These are phyloP conservation scores for Phytopythium ostracodes DNA, from an alignment of 352 stramenopile genomes.

Conservation along the genomic window DNA sequence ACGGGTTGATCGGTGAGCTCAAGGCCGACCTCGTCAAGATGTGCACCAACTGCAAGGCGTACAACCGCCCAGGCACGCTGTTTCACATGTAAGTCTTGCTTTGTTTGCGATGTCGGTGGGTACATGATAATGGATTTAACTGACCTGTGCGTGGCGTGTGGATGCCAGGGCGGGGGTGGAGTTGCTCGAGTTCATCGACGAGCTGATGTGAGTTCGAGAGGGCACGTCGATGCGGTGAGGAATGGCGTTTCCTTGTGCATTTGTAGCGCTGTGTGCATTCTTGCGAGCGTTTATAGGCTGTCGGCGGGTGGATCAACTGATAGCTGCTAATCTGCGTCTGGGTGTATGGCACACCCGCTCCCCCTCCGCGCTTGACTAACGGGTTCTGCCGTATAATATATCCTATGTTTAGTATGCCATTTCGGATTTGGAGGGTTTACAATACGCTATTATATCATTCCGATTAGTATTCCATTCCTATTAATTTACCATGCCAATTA, in stretches of 20 bases:
- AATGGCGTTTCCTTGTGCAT: not conserved
- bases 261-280: not conserved
- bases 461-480: too few relatives aligned
- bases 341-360: too few relatives aligned
- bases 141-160: not conserved
- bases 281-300: not conserved
- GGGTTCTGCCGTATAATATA: too few relatives aligned
- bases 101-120: not conserved
- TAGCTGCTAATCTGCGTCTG: too few relatives aligned
- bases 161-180: constrained; percentile 58
- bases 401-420: too few relatives aligned
- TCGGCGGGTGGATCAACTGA: too few relatives aligned
- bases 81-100: constrained; percentile 89
- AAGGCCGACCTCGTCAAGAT: constrained; percentile 95
- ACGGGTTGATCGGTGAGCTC: constrained; percentile 89
- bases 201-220: constrained; percentile 7
- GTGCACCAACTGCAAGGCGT: constrained; percentile 96
- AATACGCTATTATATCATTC: too few relatives aligned
- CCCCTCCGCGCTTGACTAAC: too few relatives aligned
- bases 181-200: constrained; percentile 65
- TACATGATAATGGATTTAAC: not conserved
- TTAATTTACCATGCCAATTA: too few relatives aligned
- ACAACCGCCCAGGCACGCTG: constrained; percentile 95
- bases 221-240: not conserved
- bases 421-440: too few relatives aligned